A percentile compares a stretch with the other conserved stretches of the same genome.
phyloP scores from a whole-genome alignment of 83 land plant species.

The Larix sibirica region DNA sequence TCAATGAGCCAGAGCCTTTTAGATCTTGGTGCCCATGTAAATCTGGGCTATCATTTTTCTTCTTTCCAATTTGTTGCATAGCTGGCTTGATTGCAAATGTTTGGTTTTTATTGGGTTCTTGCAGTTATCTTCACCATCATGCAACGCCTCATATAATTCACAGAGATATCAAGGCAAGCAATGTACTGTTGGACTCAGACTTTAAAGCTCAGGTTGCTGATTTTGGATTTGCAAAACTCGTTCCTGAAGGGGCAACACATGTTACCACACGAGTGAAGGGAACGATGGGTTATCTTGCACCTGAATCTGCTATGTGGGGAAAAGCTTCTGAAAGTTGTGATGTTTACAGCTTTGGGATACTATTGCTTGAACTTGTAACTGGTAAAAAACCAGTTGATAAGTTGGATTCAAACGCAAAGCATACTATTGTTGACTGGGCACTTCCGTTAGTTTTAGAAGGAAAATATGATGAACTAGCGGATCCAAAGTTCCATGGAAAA shows the following conservation, averaged over 20 bases:
- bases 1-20: background rate
- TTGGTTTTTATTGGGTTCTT: background rate
- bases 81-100: background rate
- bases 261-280: constrained; percentile 26
- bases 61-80: background rate
- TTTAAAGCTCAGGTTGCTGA: constrained; percentile 37
- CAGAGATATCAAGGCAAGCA: constrained; percentile 35
- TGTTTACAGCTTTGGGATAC: constrained; percentile 43
- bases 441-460: constrained; percentile 30
- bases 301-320: constrained; percentile 33
- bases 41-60: background rate
- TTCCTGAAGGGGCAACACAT: constrained; percentile 33
- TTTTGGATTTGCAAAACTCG: constrained; percentile 37
- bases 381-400: constrained; percentile 38
- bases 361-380: constrained; percentile 33
- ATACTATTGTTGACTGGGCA: constrained; percentile 30
- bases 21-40: background rate
- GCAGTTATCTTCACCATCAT: constrained; percentile 38
- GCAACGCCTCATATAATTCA: constrained; percentile 38
- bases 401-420: background rate
- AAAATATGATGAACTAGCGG: constrained; percentile 25
- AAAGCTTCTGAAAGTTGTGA: constrained; percentile 40
- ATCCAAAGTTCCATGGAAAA: constrained; percentile 36
- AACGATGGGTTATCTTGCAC: constrained; percentile 38
- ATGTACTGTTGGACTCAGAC: constrained; percentile 29